Conservation (phyloP, 345 rosid species). For the Populus nigra region DNA sequence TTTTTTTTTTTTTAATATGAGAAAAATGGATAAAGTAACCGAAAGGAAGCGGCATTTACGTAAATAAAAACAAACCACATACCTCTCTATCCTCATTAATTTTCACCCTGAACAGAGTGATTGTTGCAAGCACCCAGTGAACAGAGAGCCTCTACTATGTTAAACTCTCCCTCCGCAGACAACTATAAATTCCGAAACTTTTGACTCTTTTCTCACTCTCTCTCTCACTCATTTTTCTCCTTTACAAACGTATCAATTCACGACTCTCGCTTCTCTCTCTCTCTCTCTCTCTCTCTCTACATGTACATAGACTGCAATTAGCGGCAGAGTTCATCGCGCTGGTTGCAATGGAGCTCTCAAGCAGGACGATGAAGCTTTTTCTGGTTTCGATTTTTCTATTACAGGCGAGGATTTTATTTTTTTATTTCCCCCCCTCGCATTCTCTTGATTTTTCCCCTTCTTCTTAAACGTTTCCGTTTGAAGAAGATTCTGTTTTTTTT, state of each 20-base stretch:
- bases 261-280: slow-evolving; percentile 10
- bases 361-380: slow-evolving; percentile 27
- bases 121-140: neutral
- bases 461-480: neutral
- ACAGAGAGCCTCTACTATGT: neutral
- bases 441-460: neutral
- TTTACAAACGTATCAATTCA: neutral
- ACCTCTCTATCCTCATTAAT: neutral
- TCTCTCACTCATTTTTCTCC: neutral
- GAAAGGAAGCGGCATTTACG: slow-evolving; percentile 41
- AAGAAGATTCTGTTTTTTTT: neutral
- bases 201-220: neutral
- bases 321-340: neutral
- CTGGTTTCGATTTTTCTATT: slow-evolving; percentile 21
- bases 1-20: no score
- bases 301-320: neutral
- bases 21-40: slow-evolving; percentile 17
- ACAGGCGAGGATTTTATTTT: slow-evolving; percentile 40
- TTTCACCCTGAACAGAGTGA: slow-evolving; percentile 1
- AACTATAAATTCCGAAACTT: slow-evolving; percentile 36
- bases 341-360: slow-evolving; percentile 20
- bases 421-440: neutral
- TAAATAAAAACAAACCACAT: neutral
- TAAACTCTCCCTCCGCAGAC: neutral
- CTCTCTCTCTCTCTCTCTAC: neutral